These are phyloP conservation scores for Solioccasus polychromus DNA, from an alignment of 768 basidiomycete species.

Conservation along the genomic window DNA sequence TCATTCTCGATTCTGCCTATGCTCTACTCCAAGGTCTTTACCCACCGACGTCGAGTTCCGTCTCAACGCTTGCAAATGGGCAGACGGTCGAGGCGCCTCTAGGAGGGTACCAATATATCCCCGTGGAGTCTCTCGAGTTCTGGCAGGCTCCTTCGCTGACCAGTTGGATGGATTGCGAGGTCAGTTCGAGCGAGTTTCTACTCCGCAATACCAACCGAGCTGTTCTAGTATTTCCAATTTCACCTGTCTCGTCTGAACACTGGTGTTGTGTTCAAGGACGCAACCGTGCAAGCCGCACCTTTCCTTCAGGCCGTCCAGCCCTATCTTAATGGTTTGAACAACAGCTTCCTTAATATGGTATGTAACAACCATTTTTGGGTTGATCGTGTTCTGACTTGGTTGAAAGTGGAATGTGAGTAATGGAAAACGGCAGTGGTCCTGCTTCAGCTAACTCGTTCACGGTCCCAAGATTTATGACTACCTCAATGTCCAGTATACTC, in stretches of 20 bases:
- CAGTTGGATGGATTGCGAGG: constrained; percentile 67
- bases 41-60: constrained; percentile 67
- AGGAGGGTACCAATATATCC: constrained; percentile 85
- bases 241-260: constrained; percentile 24
- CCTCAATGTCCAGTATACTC: constrained; percentile 69
- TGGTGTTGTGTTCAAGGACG: constrained; percentile 50
- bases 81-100: constrained; percentile 68
- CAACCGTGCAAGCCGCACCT: constrained; percentile 49
- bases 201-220: background rate
- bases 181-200: constrained; percentile 15
- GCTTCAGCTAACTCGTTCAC: background rate
- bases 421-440: background rate
- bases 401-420: constrained; percentile 74
- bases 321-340: constrained; percentile 62
- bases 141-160: constrained; percentile 60
- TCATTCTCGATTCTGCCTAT: constrained; percentile 80
- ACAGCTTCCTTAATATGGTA: constrained; percentile 65
- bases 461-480: constrained; percentile 64
- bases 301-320: constrained; percentile 68
- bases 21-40: constrained; percentile 83
- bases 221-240: constrained; percentile 24
- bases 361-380: constrained; percentile 25
- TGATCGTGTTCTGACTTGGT: constrained; percentile 10
- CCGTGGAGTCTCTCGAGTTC: constrained; percentile 58
- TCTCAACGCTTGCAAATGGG: constrained; percentile 70